Evolutionary conservation across 2,329 filamentous ascomycete species (phyloP).

Genomic region (Pyricularia grisea): DNA sequence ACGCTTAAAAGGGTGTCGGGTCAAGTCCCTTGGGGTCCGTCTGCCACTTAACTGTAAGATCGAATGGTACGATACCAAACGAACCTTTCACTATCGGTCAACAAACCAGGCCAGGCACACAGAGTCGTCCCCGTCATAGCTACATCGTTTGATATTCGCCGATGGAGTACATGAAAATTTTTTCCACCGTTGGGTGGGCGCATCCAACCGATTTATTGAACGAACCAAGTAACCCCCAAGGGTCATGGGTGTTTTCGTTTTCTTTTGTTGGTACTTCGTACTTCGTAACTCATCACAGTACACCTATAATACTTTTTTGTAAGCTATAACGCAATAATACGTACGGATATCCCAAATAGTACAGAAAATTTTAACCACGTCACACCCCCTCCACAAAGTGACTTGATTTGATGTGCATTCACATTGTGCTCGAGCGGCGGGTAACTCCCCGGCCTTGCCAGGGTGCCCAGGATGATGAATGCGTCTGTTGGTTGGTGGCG

Average conservation of each 20-base stretch:
- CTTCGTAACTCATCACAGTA: not conserved
- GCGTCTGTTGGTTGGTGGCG: not conserved
- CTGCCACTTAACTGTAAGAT: not conserved
- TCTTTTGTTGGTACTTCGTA: not conserved
- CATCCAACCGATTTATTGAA: not conserved
- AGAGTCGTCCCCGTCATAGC: not conserved
- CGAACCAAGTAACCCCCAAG: not conserved
- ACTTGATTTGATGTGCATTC: not conserved
- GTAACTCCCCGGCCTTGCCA: not conserved
- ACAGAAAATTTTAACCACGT: not conserved
- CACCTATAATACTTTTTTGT: not conserved
- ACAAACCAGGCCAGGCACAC: not conserved
- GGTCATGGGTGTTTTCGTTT: not conserved
- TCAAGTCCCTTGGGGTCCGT: not conserved
- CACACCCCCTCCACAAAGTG: not conserved
- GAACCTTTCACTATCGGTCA: not conserved
- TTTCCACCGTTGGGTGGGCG: not conserved
- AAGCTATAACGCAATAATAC: not conserved
- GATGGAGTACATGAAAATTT: not conserved
- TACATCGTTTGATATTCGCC: not conserved
- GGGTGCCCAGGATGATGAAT: not conserved
- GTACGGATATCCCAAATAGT: not conserved
- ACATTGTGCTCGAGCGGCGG: not conserved
- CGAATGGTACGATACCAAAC: not conserved
- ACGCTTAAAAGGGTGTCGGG: not conserved